Percentiles rank a stretch among this genome's conserved stretches.
Evolutionary conservation across 2,329 filamentous ascomycete genomes (phyloP).

Genomic region (Venturia carpophila): DNA sequence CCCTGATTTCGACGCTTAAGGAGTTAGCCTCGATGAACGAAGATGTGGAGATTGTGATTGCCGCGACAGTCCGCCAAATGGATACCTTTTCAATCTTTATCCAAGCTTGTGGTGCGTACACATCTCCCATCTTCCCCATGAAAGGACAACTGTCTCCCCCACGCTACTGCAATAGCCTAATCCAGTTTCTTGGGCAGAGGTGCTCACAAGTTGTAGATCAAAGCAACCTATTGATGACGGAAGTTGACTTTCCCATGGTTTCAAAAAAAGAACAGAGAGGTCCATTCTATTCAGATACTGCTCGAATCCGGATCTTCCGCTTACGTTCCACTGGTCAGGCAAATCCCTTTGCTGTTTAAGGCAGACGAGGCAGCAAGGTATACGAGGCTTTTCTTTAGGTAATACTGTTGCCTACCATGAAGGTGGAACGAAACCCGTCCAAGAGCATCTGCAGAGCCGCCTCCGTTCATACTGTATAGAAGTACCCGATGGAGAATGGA

Average conservation of each 20-base stretch:
- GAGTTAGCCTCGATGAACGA: constrained; percentile 54
- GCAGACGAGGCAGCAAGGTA: background rate
- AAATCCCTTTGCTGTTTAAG: constrained; percentile 16
- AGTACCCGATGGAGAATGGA: background rate
- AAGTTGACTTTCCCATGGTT: constrained; percentile 27
- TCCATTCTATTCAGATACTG: constrained; percentile 56
- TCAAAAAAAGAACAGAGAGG: constrained; percentile 44
- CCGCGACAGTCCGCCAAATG: constrained; percentile 62
- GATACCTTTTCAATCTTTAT: constrained; percentile 60
- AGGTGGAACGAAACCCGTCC: background rate
- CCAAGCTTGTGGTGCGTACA: constrained; percentile 44
- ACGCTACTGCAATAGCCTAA: background rate
- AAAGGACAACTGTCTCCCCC: background rate
- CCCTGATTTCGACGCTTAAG: constrained; percentile 56
- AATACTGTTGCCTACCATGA: background rate
- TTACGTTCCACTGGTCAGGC: constrained; percentile 25
- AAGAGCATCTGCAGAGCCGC: background rate
- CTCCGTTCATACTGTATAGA: background rate
- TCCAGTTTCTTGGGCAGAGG: background rate
- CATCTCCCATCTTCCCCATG: background rate
- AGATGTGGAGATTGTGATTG: constrained; percentile 53
- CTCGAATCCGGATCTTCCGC: constrained; percentile 51
- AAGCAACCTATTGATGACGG: constrained; percentile 29
- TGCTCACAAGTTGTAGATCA: constrained; percentile 23
- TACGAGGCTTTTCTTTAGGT: constrained; percentile 1